phyloP scores from a whole-genome alignment of 192 early-diverging fungal species.

The Lunasporangiospora selenospora region DNA sequence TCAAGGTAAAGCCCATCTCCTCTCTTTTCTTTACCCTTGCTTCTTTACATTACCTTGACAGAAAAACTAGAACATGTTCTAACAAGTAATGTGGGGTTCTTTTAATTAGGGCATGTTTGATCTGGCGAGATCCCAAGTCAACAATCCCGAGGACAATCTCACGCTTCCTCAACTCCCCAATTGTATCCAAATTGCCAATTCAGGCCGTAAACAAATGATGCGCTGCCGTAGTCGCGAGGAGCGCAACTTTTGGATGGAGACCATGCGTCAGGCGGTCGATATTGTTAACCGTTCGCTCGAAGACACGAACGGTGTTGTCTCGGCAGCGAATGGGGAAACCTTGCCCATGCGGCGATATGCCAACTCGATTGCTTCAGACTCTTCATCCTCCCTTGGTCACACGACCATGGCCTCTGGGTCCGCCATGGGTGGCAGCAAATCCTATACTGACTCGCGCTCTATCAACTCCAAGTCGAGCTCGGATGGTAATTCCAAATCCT shows the following conservation, averaged over 20 bases:
- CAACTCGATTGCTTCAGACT: conserved; percentile 26
- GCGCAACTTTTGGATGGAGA: conserved; percentile 41
- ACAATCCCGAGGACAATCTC: conserved; percentile 41
- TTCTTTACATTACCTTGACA: background rate
- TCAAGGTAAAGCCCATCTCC: conserved; percentile 14
- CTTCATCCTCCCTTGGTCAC: conserved; percentile 14
- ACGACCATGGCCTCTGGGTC: conserved; percentile 12
- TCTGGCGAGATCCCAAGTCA: conserved; percentile 29
- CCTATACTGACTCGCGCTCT: conserved; percentile 23
- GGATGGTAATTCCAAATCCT: conserved; percentile 2
- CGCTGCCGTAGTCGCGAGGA: conserved; percentile 44
- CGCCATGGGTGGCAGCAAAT: background rate
- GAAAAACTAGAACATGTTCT: no score
- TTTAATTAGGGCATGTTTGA: conserved; percentile 40
- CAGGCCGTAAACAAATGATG: conserved; percentile 46
- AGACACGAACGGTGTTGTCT: background rate
- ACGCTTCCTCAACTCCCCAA: conserved; percentile 39
- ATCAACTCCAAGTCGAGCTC: conserved; percentile 35
- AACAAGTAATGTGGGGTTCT: no score
- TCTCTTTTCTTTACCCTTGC: background rate
- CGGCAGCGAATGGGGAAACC: background rate
- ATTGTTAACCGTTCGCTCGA: conserved; percentile 12
- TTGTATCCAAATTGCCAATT: conserved; percentile 35
- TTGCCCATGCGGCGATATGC: conserved; percentile 22
- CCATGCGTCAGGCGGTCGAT: conserved; percentile 32